Base-by-base conservation (phyloP, 2,329 filamentous ascomycete species). In the Phyllosticta citriasiana region DNA sequence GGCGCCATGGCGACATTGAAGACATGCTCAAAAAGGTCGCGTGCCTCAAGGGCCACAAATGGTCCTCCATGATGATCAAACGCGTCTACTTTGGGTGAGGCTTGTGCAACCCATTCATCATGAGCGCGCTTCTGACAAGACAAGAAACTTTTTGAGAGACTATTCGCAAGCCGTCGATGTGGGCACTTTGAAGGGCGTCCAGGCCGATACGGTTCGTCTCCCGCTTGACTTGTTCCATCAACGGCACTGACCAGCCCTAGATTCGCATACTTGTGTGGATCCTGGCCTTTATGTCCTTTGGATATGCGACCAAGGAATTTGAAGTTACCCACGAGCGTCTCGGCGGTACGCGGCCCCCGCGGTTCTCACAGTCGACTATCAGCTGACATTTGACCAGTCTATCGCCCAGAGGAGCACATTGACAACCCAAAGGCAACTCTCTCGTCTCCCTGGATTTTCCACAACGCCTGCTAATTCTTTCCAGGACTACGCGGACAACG, bases 81-180 rank as follows among this genome's bases (percentile, higher is more conserved):
- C 73, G 73, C 59, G 69, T 78, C 50, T 72, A 76, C 65, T 78
- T 79, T 70, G 77, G 77, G 33, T 40, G 33, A 40, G 33, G 14
- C 33, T 40, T 40, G 33, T 40, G 33, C 14, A 40, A 14, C 33
- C 33, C 8, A 12, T 10, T 40, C 14, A 5, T 10, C 33, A 40
- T 12, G 33, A 40, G 2, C 33, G 1, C 33, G 33, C 33, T 10
- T 40, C 33, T 40, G 10, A 40, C 33, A 16, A 16, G 14, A 16
- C 10, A 4, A 40, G 33, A 30, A 76, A 76, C 65, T 76, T 73
- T 73, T 66, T 76, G 26, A 76, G 80, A 59, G 80, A 82, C 67
- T 83, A 82, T 69, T 79, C 68, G 14, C 75, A 83, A 73, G 80
- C 81, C 63, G 77, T 83, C 59, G 81, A 83, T 68, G 78, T 79